Percentiles rank a stretch among this genome's conserved stretches.
phyloP scores from a whole-genome alignment of 106 monocot genomes.

The Triglochin maritima region DNA sequence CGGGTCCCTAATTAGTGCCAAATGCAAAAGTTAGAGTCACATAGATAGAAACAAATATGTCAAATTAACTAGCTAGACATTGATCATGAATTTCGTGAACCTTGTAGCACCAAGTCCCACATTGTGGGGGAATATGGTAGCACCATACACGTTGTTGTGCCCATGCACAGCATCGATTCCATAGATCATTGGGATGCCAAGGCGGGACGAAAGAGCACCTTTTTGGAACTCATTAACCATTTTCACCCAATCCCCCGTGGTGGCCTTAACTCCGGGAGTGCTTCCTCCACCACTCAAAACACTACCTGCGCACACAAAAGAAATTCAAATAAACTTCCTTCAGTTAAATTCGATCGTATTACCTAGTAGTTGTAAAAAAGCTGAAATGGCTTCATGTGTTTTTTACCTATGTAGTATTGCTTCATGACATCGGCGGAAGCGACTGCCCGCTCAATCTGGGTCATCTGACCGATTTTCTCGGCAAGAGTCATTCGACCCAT shows the following conservation, averaged over 20 bases:
- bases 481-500: slow-evolving; percentile 18
- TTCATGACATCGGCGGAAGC: slow-evolving; percentile 16
- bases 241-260: slow-evolving; percentile 10
- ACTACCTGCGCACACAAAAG: slow-evolving; percentile 8
- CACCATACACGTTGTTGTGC: slow-evolving; percentile 20
- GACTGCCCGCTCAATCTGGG: slow-evolving; percentile 15
- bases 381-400: neutral
- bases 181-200: slow-evolving; percentile 23
- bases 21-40: neutral
- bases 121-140: slow-evolving; percentile 25
- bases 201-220: slow-evolving; percentile 12
- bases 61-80: neutral
- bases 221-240: slow-evolving; percentile 16
- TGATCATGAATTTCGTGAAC: neutral
- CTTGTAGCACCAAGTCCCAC: slow-evolving; percentile 23
- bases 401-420: slow-evolving; percentile 9
- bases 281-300: slow-evolving; percentile 22
- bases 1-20: slow-evolving; percentile 8
- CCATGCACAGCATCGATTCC: slow-evolving; percentile 27
- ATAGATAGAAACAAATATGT: neutral
- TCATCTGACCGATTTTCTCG: slow-evolving; percentile 26
- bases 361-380: too few species aligned
- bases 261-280: slow-evolving; percentile 6
- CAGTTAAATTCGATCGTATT: neutral
- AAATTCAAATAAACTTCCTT: neutral